These are phyloP conservation scores for Colletotrichum tropicicola DNA, from an alignment of 2,329 filamentous ascomycete species.

Conservation along the genomic window DNA sequence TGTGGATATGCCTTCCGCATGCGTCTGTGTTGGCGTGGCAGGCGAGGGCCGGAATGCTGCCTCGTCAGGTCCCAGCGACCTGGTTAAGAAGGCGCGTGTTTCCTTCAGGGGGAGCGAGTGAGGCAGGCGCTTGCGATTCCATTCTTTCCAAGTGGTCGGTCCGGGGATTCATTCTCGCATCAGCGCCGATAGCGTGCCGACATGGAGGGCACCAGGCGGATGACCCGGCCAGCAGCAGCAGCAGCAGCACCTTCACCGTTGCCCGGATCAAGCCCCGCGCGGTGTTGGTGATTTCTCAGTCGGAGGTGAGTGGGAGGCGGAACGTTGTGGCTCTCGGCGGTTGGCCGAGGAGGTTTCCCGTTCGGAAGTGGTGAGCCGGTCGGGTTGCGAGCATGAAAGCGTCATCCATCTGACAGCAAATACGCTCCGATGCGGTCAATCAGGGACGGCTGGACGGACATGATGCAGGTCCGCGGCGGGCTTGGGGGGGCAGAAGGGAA, in stretches of 20 bases:
- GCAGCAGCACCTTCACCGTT: too few relatives aligned
- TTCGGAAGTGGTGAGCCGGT: background rate
- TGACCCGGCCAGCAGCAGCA: too few relatives aligned
- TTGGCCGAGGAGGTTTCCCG: background rate
- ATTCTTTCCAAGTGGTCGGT: too few relatives aligned
- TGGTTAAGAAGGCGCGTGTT: background rate
- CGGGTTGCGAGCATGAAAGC: background rate
- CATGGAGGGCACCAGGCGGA: too few relatives aligned
- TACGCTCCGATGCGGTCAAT: slow-evolving; percentile 11
- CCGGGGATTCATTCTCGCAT: too few relatives aligned
- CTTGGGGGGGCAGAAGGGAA: background rate
- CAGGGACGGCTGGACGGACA: slow-evolving; percentile 12
- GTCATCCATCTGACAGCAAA: slow-evolving; percentile 1
- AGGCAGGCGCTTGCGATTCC: too few relatives aligned
- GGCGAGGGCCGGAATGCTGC: background rate
- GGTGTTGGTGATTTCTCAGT: too few relatives aligned
- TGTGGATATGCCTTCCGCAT: background rate
- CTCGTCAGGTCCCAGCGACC: background rate
- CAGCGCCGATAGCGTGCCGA: too few relatives aligned
- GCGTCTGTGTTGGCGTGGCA: background rate
- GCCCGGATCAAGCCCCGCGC: too few relatives aligned
- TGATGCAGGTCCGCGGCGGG: slow-evolving; percentile 22
- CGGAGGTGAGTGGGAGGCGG: too few relatives aligned
- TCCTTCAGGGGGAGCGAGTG: background rate
- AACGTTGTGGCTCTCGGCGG: background rate